Evolutionary conservation across 345 rosid genomes (phyloP), one percentile per base, ranked within the genome.

Genomic region (Camelina laxa): DNA sequence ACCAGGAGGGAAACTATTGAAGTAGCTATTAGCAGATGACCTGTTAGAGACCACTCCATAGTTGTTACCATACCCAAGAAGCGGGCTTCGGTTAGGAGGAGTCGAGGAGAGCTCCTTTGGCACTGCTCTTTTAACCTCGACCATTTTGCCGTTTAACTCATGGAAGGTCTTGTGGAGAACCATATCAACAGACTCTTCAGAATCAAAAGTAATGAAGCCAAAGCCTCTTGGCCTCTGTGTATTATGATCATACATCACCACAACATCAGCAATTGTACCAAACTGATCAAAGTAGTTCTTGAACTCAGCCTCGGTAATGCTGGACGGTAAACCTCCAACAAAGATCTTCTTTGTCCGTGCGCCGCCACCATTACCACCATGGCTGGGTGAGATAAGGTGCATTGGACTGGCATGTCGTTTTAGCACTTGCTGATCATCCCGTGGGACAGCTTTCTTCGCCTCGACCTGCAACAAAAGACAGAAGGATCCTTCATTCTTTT

Each of bases 201-300:
- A 80, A 82, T 92, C 97, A 74, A 80, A 95, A 44, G 99, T 92
- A 72, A 95, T 95, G 91, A 95, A 95, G 74, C 99, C 97, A 68
- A 92, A 95, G 56, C 99, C 99, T 86, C 99, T 88, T 68, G 97
- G 99, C 80, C 99, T 85, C 72, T 89, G 97, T 21, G 97, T 95
- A 65, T 90, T 95, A 83, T 95, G 99, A 82, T 95, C 99, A 75
- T 95, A 92, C 99, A 95, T 95, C 50, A 95, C 97, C 56, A 92
- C 97, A 72, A 92, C 97, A 70, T 95, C 99, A 20, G 89, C 85
- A 59, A 90, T 87, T 33, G 69, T 84, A 73, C 99, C 99, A 49
- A 86, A 95, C 78, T 90, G 97, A 81, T 83, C 97, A 67, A 93
- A 93, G 85, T 93, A 91, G 77, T 63, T 84, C 85, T 86, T 88